Conservation (phyloP, 495 filamentous ascomycete genomes). For the Elaphomyces granulatus region DNA sequence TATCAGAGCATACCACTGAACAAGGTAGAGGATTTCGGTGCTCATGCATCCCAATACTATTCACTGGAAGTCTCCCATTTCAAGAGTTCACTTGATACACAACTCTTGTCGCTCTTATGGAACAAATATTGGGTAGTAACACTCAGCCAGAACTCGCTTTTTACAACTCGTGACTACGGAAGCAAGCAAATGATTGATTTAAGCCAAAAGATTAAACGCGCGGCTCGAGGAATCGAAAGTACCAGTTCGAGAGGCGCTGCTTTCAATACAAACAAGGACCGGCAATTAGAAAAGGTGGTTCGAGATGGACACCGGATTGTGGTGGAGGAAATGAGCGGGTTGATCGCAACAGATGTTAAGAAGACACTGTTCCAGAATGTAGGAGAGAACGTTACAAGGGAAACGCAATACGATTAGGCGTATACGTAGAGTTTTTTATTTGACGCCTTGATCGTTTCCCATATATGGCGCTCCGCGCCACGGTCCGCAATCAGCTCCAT, state of each 20-base stretch:
- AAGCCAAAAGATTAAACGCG: constrained; percentile 59
- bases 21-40: constrained; percentile 94
- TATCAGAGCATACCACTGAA: constrained; percentile 69
- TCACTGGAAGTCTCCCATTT: constrained; percentile 80
- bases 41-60: constrained; percentile 82
- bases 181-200: constrained; percentile 89
- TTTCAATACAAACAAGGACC: constrained; percentile 30
- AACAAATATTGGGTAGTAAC: constrained; percentile 99
- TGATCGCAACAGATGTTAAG: constrained; percentile 74
- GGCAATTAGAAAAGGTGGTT: constrained; percentile 64
- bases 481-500: no score
- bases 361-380: constrained; percentile 67
- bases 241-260: constrained; percentile 18
- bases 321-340: constrained; percentile 71
- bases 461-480: no score
- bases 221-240: constrained; percentile 34
- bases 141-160: constrained; percentile 84
- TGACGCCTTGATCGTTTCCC: no score
- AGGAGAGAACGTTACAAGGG: constrained; percentile 20
- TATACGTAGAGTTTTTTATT: no score
- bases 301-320: constrained; percentile 67
- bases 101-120: constrained; percentile 81
- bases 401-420: not conserved
- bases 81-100: constrained; percentile 77
- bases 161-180: constrained; percentile 84